Evolutionary conservation across 2,329 filamentous ascomycete species (phyloP).

Genomic region (Chalara sp.): DNA sequence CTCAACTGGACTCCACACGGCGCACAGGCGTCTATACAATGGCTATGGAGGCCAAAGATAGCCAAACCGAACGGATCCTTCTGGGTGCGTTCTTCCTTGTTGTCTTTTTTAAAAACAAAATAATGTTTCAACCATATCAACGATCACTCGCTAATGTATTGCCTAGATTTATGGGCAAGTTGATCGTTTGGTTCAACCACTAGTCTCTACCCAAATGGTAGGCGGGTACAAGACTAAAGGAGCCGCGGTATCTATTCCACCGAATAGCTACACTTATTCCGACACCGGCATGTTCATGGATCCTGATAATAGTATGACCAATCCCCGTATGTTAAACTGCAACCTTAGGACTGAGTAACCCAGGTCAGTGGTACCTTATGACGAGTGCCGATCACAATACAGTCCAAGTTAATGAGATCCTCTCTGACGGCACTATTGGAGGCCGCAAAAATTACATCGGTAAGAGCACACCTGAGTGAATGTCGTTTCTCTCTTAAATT

Average conservation of each 20-base stretch:
- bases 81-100: conserved; percentile 24
- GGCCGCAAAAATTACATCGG: conserved; percentile 23
- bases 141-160: background rate
- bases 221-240: conserved; percentile 26
- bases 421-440: conserved; percentile 30
- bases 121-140: no score
- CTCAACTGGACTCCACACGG: conserved; percentile 34
- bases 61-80: conserved; percentile 34
- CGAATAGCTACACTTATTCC: conserved; percentile 31
- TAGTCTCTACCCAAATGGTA: conserved; percentile 26
- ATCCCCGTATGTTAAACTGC: background rate
- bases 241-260: conserved; percentile 30
- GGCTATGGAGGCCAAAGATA: conserved; percentile 34
- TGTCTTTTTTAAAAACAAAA: no score
- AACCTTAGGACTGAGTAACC: background rate
- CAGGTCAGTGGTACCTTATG: conserved; percentile 32
- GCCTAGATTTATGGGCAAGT: conserved; percentile 34
- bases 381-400: conserved; percentile 35
- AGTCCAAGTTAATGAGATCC: conserved; percentile 33
- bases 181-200: conserved; percentile 31
- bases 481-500: background rate
- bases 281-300: conserved; percentile 36
- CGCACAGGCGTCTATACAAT: conserved; percentile 27
- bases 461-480: conserved; percentile 2
- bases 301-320: background rate